Base-by-base conservation (phyloP, 768 basidiomycete genomes). In the Porpolomopsis calyptriformis region DNA sequence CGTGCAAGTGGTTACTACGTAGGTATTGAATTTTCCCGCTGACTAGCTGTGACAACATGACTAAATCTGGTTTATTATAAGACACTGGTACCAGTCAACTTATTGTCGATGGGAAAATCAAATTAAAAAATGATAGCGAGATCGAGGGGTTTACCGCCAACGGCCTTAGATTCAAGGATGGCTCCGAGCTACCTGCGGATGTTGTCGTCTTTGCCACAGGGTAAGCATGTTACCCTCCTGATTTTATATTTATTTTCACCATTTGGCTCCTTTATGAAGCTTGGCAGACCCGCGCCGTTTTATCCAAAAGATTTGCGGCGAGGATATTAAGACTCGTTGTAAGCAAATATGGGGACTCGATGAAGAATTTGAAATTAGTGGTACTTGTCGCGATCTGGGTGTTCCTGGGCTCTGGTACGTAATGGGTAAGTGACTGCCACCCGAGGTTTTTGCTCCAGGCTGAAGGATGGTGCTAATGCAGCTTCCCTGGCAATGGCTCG, bases 71-170 rank as follows among this genome's bases (percentile, higher is more conserved):
- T 23, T 24, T n/a, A 22, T 8, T n/a, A 7, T 23, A 11, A 78
- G 77, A 80, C 52, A 72, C 73, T 40, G 81, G 80, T 48, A 76
- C 71, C 3, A 72, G 72, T 47, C 71, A 78, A 56, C 64, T 76
- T 49, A 76, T 84, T 50, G 69, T 74, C 23, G 77, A 81, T 49
- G 77, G 80, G 18, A 78, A 81, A 58, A 81, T 85, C 64, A 82
- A 82, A 58, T 63, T 85, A 52, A 84, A 85, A 64, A 78, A 71
- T 58, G 78, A 77, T 48, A 64, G 67, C 43, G 61, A 60, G 24
- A 71, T 82, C 42, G 56, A 66, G 22, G 57, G 57, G 26, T 74
- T 76, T 56, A 73, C 68, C 0, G 55, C 65, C 49, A 61, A 55
- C 1, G 70, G 71, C 3, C 54, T 79, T 10, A 61, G 64, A 42